Conservation (phyloP, 1,139 yeast species). For the Hyphopichia burtonii region DNA sequence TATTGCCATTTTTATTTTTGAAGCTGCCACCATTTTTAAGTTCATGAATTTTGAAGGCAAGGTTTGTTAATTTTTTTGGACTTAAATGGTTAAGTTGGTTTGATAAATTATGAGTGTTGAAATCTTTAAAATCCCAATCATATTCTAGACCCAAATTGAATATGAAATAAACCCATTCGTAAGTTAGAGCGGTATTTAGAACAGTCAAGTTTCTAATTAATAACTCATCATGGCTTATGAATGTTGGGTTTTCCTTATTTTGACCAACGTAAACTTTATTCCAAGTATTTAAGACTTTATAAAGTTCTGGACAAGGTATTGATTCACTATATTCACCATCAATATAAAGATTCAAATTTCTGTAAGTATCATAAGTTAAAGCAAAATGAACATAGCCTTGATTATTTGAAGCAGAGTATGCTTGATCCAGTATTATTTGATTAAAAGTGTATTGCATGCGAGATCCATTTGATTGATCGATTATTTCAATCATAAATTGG, state of each 20-base stretch:
- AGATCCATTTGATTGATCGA: constrained; percentile 23
- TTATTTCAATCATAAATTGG: constrained; percentile 34
- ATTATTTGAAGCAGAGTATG: constrained; percentile 9
- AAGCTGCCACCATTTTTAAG: constrained; percentile 6
- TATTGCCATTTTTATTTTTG: background rate
- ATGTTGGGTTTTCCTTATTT: constrained; percentile 7
- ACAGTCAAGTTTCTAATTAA: constrained; percentile 33
- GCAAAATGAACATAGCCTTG: constrained; percentile 35
- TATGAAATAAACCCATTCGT: constrained; percentile 40
- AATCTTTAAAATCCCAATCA: constrained; percentile 39
- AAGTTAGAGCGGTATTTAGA: constrained; percentile 25
- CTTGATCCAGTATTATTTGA: constrained; percentile 19
- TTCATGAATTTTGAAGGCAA: constrained; percentile 24
- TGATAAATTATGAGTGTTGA: constrained; percentile 27
- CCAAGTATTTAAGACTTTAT: constrained; percentile 30
- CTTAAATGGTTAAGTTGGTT: constrained; percentile 32
- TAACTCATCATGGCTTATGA: constrained; percentile 23
- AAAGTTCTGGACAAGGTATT: constrained; percentile 41
- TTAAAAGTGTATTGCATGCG: constrained; percentile 35
- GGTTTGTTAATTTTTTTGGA: constrained; percentile 23
- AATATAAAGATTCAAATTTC: constrained; percentile 36
- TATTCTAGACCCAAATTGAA: constrained; percentile 39
- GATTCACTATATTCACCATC: constrained; percentile 48
- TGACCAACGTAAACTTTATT: constrained; percentile 41
- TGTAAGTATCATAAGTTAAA: constrained; percentile 37